Evolutionary conservation across 208 protist species (phyloP).

Genomic region (Crithidia bombi): DNA sequence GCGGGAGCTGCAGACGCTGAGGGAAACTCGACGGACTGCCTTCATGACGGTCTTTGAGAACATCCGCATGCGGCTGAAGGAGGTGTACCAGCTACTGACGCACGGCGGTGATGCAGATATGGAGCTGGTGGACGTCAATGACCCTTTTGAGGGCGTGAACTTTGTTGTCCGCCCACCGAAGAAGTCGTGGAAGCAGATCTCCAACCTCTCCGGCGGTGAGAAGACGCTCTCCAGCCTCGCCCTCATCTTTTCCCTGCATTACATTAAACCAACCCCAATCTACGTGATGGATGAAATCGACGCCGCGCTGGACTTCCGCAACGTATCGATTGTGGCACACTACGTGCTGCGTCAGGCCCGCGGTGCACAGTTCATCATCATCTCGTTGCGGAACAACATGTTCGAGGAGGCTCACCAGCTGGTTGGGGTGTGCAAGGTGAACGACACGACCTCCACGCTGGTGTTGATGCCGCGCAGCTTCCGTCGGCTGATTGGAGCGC

Average conservation of each 20-base stretch:
- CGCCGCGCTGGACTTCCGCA: constrained; percentile 99
- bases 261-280: constrained; percentile 99
- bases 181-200: constrained; percentile 99
- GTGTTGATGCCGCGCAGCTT: constrained; percentile 95
- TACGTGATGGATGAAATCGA: constrained; percentile 99
- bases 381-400: constrained; percentile 98
- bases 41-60: constrained; percentile 99
- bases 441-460: constrained; percentile 97
- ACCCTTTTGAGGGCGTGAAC: constrained; percentile 98
- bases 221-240: constrained; percentile 99
- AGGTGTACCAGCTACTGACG: constrained; percentile 99
- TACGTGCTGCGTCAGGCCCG: constrained; percentile 98
- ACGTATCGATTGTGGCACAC: constrained; percentile 99
- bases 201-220: constrained; percentile 99
- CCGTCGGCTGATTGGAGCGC: constrained; percentile 39
- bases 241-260: constrained; percentile 99
- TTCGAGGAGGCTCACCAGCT: constrained; percentile 98
- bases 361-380: constrained; percentile 99
- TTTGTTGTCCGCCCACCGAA: constrained; percentile 99
- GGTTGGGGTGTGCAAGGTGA: constrained; percentile 99
- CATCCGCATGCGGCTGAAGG: constrained; percentile 98
- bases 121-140: constrained; percentile 98
- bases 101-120: constrained; percentile 99
- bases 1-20: constrained; percentile 62
- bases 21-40: constrained; percentile 86